Conservation (phyloP, 352 stramenopile genomes). For the Globisporangium uncinulatum region DNA sequence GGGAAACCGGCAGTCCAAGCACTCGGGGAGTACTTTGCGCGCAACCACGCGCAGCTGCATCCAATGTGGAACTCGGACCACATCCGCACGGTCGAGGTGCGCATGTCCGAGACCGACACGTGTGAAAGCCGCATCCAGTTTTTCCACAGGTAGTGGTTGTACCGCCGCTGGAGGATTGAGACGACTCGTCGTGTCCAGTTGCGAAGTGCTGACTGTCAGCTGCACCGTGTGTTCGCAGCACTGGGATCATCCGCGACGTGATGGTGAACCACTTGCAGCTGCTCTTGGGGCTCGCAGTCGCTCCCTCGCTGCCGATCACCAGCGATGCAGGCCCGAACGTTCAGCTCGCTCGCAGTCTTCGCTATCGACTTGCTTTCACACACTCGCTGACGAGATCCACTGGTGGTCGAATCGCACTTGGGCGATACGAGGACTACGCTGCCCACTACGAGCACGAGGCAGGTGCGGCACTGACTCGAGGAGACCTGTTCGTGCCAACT, state of each 20-base stretch:
- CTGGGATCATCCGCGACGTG: conserved; percentile 74
- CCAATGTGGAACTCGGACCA: conserved; percentile 23
- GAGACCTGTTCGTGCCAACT: conserved; percentile 19
- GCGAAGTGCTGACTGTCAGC: too few species aligned
- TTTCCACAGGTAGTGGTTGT: conserved; percentile 45
- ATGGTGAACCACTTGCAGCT: conserved; percentile 82
- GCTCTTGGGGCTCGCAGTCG: conserved; percentile 31
- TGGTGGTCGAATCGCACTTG: conserved; percentile 9
- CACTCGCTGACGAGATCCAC: conserved; percentile 8
- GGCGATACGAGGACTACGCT: conserved; percentile 33
- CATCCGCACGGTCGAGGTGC: conserved; percentile 29
- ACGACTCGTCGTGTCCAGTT: too few species aligned
- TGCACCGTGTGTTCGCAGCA: conserved; percentile 13
- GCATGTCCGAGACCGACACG: conserved; percentile 68
- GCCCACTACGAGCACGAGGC: conserved; percentile 22
- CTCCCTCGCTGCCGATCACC: conserved; percentile 21
- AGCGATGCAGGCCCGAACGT: background rate
- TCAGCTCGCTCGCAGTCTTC: background rate
- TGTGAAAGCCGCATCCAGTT: conserved; percentile 53
- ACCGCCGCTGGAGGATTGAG: too few species aligned
- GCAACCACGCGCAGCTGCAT: conserved; percentile 31
- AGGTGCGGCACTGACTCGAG: background rate
- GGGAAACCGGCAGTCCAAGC: conserved; percentile 64
- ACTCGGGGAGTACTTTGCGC: conserved; percentile 41
- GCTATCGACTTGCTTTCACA: conserved; percentile 16